phyloP scores from a whole-genome alignment of 495 filamentous ascomycete species.

The Mycothermus thermophilus region DNA sequence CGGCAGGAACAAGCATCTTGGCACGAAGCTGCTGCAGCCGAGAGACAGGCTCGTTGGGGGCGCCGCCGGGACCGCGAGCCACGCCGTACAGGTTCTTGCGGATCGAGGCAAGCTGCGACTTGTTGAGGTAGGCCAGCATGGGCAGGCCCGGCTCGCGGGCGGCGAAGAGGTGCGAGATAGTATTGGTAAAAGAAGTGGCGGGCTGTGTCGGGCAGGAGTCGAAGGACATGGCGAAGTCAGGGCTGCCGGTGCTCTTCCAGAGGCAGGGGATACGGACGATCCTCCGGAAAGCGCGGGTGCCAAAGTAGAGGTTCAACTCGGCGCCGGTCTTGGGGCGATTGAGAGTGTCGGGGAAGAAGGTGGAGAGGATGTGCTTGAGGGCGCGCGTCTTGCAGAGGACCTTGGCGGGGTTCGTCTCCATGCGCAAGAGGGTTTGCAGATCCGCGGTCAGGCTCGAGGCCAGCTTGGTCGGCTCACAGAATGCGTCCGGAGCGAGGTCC shows the following conservation, averaged over 20 bases:
- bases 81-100: conserved; percentile 23
- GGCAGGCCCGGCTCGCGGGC: conserved; percentile 14
- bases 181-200: conserved; percentile 9
- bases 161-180: conserved; percentile 1
- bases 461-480: conserved; percentile 14
- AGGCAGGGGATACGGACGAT: conserved; percentile 22
- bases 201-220: conserved; percentile 23
- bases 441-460: conserved; percentile 16
- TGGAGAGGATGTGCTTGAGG: conserved; percentile 22
- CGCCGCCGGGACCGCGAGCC: conserved; percentile 13
- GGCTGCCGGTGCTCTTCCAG: conserved; percentile 18
- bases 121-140: conserved; percentile 30
- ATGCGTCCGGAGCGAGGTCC: conserved; percentile 4
- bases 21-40: conserved; percentile 24
- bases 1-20: conserved; percentile 24
- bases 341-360: conserved; percentile 23
- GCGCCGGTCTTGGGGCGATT: conserved; percentile 10
- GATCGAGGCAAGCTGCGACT: conserved; percentile 17
- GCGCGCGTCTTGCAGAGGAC: conserved; percentile 15
- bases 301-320: conserved; percentile 27
- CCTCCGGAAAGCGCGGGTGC: conserved; percentile 14
- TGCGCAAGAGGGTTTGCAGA: conserved; percentile 21
- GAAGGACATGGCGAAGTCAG: conserved; percentile 21
- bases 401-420: background rate
- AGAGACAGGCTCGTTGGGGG: conserved; percentile 20